These are phyloP conservation scores for Claviceps sp. DNA, from an alignment of 2,329 filamentous ascomycete species.

Conservation along the genomic window DNA sequence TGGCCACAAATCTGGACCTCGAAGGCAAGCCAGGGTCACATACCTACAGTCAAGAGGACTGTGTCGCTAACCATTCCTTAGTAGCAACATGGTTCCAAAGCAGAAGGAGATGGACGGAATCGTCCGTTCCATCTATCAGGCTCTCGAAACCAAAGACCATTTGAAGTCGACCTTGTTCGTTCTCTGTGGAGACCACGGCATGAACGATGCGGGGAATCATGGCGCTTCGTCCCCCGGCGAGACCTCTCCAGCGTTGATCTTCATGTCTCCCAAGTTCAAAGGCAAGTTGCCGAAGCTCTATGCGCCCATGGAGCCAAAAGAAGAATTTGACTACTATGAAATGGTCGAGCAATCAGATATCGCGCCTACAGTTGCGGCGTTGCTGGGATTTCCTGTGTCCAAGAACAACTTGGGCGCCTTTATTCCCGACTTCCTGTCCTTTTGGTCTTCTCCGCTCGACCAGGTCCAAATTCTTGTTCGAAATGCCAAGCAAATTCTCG, in stretches of 20 bases:
- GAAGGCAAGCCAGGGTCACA: conserved; percentile 38
- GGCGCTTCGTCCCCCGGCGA: conserved; percentile 88
- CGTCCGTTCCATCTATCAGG: conserved; percentile 59
- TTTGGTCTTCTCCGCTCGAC: conserved; percentile 49
- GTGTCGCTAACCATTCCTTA: conserved; percentile 17
- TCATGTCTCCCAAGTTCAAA: conserved; percentile 73
- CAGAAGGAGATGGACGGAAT: conserved; percentile 88
- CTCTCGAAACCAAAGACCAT: conserved; percentile 57
- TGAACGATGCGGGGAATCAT: conserved; percentile 97
- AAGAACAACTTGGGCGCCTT: conserved; percentile 84
- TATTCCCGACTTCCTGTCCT: conserved; percentile 61
- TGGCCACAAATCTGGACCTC: conserved; percentile 86
- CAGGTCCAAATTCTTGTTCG: conserved; percentile 55
- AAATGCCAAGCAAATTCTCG: conserved; percentile 71
- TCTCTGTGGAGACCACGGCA: conserved; percentile 90
- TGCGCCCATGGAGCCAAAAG: conserved; percentile 43
- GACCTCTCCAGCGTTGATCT: conserved; percentile 83
- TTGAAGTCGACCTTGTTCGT: conserved; percentile 70
- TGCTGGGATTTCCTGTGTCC: conserved; percentile 78
- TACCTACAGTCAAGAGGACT: neutral
- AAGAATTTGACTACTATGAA: conserved; percentile 73
- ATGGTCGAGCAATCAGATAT: conserved; percentile 90
- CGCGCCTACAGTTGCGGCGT: conserved; percentile 71
- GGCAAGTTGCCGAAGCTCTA: conserved; percentile 29
- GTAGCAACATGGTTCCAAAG: conserved; percentile 84